Evolutionary conservation across 2,329 filamentous ascomycete genomes (phyloP).

Genomic region (Aspergillus unguis): DNA sequence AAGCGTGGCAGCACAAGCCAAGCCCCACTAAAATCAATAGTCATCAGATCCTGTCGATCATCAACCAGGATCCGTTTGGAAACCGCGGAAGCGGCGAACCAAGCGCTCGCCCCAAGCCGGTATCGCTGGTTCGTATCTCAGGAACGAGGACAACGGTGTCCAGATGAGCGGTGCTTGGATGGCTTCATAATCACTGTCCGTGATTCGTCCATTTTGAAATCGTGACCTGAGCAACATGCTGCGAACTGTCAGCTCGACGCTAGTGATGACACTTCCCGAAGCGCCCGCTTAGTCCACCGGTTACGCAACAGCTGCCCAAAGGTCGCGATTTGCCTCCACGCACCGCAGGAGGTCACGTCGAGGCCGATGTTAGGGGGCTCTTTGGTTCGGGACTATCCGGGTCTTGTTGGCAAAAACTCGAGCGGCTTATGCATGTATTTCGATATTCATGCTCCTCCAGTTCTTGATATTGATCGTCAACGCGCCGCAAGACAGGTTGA

Average conservation of each 20-base stretch:
- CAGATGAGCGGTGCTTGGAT: not conserved
- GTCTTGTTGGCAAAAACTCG: constrained; percentile 10
- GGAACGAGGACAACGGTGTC: not conserved
- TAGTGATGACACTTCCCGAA: constrained; percentile 17
- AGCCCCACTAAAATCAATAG: constrained; percentile 38
- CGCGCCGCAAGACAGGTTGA: constrained; percentile 5
- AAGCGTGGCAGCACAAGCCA: constrained; percentile 25
- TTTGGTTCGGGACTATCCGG: constrained; percentile 14
- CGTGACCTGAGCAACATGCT: not conserved
- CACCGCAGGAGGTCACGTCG: constrained; percentile 10
- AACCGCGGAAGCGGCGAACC: not conserved
- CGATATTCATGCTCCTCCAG: constrained; percentile 11
- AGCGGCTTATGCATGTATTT: constrained; percentile 13
- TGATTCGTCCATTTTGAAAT: constrained; percentile 8
- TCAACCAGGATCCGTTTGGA: constrained; percentile 26
- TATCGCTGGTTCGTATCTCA: not conserved
- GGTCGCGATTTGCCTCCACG: constrained; percentile 11
- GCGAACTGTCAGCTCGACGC: constrained; percentile 3
- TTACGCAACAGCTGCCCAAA: constrained; percentile 20
- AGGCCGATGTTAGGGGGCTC: constrained; percentile 19
- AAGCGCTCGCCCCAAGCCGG: not conserved
- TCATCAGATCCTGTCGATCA: constrained; percentile 39
- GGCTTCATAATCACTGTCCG: not conserved
- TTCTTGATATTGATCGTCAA: constrained; percentile 4
- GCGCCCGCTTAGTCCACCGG: constrained; percentile 19